Conservation (phyloP, 768 basidiomycete species). For the Mycena pura region DNA sequence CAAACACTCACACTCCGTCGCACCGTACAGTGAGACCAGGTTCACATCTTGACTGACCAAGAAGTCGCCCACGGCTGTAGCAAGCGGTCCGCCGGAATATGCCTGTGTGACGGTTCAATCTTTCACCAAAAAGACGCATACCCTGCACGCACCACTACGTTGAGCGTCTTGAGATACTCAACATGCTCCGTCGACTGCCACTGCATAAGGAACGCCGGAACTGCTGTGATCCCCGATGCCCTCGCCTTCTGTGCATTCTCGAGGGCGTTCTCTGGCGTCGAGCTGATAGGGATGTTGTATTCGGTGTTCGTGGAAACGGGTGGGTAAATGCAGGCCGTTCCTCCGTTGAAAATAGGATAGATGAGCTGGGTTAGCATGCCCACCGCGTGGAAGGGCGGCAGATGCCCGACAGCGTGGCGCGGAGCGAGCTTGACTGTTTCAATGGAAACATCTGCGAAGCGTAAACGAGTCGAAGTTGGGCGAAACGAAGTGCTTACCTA, state of each 20-base stretch:
- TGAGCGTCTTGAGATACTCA: too few relatives aligned
- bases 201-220: too few relatives aligned
- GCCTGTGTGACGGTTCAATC: slow-evolving; percentile 32
- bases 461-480: not conserved
- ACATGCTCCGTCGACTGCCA: too few relatives aligned
- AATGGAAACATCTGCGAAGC: not conserved
- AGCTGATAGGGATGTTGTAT: slow-evolving; percentile 38
- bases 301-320: slow-evolving; percentile 32
- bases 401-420: slow-evolving; percentile 12
- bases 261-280: too few relatives aligned
- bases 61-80: slow-evolving; percentile 43
- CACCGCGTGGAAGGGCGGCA: slow-evolving; percentile 49
- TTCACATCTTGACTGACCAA: too few relatives aligned
- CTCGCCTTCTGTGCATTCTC: too few relatives aligned
- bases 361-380: slow-evolving; percentile 41
- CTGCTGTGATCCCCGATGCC: too few relatives aligned
- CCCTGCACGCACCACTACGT: too few relatives aligned
- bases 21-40: too few relatives aligned
- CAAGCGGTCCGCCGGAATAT: slow-evolving; percentile 44
- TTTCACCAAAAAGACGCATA: slow-evolving; percentile 28
- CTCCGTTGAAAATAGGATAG: slow-evolving; percentile 33
- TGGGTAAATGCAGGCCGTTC: slow-evolving; percentile 38
- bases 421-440: not conserved
- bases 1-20: too few relatives aligned
- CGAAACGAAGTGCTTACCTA: not conserved